Evolutionary conservation across 805 yeast species (phyloP).

Genomic region (Saccharomycopsis babjevae): DNA sequence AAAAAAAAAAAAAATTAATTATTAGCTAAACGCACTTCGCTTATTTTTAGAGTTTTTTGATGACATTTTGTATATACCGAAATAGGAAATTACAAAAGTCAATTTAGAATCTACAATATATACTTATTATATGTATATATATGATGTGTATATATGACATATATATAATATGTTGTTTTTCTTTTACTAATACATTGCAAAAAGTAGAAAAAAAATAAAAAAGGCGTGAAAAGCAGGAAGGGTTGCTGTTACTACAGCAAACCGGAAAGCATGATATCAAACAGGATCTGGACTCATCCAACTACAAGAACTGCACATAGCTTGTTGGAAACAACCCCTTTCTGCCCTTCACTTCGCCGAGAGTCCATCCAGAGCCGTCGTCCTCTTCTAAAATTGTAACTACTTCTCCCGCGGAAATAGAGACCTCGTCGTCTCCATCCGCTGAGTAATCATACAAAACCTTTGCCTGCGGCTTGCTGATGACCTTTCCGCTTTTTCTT

Average conservation of each 20-base stretch:
- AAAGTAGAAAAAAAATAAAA: too few species aligned
- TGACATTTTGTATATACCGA: neutral
- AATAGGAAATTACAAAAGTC: neutral
- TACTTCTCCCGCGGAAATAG: slow-evolving; percentile 61
- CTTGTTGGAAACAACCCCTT: slow-evolving; percentile 72
- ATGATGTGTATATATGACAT: too few species aligned
- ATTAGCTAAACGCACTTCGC: neutral
- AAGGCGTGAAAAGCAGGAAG: too few species aligned
- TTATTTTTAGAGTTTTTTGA: neutral
- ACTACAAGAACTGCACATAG: slow-evolving; percentile 29
- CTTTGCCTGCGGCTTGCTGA: slow-evolving; percentile 41
- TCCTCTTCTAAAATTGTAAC: slow-evolving; percentile 59
- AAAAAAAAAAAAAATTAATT: neutral
- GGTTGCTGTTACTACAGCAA: neutral
- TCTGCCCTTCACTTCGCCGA: slow-evolving; percentile 63
- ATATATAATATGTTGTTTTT: too few species aligned
- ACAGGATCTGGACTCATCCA: too few species aligned
- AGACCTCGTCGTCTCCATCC: slow-evolving; percentile 71
- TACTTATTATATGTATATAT: too few species aligned
- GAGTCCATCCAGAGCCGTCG: slow-evolving; percentile 90
- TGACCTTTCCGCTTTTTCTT: slow-evolving; percentile 49
- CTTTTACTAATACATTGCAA: too few species aligned
- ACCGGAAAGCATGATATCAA: neutral
- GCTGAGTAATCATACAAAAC: slow-evolving; percentile 73
- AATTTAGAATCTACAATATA: too few species aligned